Evolutionary conservation across 2,329 filamentous ascomycete species (phyloP).

Genomic region (Pseudocercospora musae): DNA sequence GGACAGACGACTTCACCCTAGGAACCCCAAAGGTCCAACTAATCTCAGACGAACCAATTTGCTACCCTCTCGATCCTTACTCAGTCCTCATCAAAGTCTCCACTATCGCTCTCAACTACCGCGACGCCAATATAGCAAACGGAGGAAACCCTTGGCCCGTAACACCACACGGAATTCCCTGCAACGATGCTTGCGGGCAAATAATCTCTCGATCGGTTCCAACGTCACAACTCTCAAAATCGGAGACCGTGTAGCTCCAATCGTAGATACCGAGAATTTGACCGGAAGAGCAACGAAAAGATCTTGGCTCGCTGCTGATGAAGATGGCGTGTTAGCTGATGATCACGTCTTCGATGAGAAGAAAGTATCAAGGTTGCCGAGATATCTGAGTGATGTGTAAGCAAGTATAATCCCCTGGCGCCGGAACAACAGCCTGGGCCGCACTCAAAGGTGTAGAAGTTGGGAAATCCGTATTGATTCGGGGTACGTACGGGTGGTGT

Average conservation of each 20-base stretch:
- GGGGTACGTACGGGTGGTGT: conserved; percentile 35
- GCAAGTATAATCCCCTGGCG: conserved; percentile 57
- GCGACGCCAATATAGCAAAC: conserved; percentile 41
- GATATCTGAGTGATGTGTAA: conserved; percentile 56
- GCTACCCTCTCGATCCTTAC: conserved; percentile 29
- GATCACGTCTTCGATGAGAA: conserved; percentile 53
- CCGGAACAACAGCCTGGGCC: conserved; percentile 53
- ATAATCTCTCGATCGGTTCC: conserved; percentile 22
- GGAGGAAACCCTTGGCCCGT: conserved; percentile 35
- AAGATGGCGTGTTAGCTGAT: conserved; percentile 55
- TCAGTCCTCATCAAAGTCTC: conserved; percentile 50
- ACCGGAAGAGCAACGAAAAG: conserved; percentile 38
- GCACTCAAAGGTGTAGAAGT: conserved; percentile 37
- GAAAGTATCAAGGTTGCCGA: conserved; percentile 50
- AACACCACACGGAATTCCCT: conserved; percentile 29
- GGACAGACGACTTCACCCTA: conserved; percentile 34
- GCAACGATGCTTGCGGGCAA: conserved; percentile 35
- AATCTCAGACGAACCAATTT: conserved; percentile 14
- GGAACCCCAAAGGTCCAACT: conserved; percentile 17
- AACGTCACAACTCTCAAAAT: conserved; percentile 20
- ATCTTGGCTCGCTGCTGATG: conserved; percentile 54
- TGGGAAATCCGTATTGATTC: conserved; percentile 45
- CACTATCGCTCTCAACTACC: conserved; percentile 52
- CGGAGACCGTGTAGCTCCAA: conserved; percentile 26
- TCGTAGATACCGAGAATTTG: conserved; percentile 43